Percentiles rank a stretch among this genome's conserved stretches.
Conservation (phyloP, 169 alveolate species). For the Babesia divergens region DNA sequence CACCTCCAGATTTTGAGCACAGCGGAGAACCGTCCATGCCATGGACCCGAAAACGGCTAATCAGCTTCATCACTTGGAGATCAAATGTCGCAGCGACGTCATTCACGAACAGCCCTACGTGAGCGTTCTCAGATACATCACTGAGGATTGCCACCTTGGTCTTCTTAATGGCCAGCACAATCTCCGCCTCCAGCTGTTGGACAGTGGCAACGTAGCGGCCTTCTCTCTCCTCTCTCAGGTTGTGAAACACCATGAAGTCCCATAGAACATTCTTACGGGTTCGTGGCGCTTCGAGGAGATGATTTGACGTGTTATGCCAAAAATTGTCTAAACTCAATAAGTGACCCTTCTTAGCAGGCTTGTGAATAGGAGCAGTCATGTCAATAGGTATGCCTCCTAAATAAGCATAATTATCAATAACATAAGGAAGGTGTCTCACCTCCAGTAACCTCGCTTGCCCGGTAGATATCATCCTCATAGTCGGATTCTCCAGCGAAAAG, state of each 20-base stretch:
- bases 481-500: conserved; percentile 64
- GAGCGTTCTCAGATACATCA: conserved; percentile 5
- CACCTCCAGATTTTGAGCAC: not conserved
- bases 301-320: conserved; percentile 36
- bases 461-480: conserved; percentile 47
- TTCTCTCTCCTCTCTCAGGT: conserved; percentile 37
- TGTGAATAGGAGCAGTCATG: not conserved
- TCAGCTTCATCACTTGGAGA: not conserved
- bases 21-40: conserved; percentile 1
- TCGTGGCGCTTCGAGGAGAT: not conserved
- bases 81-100: conserved; percentile 13
- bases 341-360: not conserved
- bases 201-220: conserved; percentile 23
- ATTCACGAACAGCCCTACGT: not conserved
- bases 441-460: not conserved
- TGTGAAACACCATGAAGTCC: conserved; percentile 54
- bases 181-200: conserved; percentile 31
- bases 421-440: not conserved
- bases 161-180: conserved; percentile 25
- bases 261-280: conserved; percentile 37
- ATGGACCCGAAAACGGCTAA: conserved; percentile 12
- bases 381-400: conserved; percentile 16
- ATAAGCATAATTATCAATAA: not conserved
- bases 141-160: conserved; percentile 25
- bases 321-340: conserved; percentile 30